Evolutionary conservation across 805 yeast genomes (phyloP), one percentile per base, ranked within the genome.

Genomic region (Yueomyces sinensis): DNA sequence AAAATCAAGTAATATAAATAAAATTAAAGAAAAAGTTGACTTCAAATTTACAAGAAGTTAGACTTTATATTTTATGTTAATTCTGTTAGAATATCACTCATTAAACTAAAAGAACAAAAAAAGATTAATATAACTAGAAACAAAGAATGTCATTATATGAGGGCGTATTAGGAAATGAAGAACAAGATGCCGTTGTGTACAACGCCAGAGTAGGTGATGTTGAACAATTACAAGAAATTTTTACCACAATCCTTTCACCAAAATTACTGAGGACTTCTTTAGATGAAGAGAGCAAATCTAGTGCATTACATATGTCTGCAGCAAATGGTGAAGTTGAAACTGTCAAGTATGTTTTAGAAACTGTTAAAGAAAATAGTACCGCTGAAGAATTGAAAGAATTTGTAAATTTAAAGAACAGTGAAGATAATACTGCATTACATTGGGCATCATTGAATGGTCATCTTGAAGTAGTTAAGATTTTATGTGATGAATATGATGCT

Each of bases 371-470:
- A 6, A 34, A 34, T 13, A 16, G 13, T 14, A 13, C 34, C 15
- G 37, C 41, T 17, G 37, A 31, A n/a, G 33, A 36, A 5, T 72
- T 73, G 13, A 56, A 52, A n/a, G 41, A 45, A 13, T 56, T 70
- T 29, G 66, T 74, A 15, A 68, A 72, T 40, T 49, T 57, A 15
- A 66, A 63, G 36, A 91, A 91, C 52, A 80, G 73, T 33, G 73
- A 80, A 16, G 98, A 97, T 2, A 91, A 91, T 55, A 87, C 98
- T 0, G 81, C 97, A 1, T 65, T 91, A 42, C 97, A 91, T 55
- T 91, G 99, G 99, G 96, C 97, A 1, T 70, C 94, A 1, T 70
- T 75, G 43, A 86, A 82, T 48, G 97, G 96, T 1, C 86, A 86
- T 47, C 56, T 83, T 37, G 76, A 70, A 3, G 62, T 78, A 7